Evolutionary conservation across 805 yeast genomes (phyloP).

Genomic region (Komagataella kurtzmanii): DNA sequence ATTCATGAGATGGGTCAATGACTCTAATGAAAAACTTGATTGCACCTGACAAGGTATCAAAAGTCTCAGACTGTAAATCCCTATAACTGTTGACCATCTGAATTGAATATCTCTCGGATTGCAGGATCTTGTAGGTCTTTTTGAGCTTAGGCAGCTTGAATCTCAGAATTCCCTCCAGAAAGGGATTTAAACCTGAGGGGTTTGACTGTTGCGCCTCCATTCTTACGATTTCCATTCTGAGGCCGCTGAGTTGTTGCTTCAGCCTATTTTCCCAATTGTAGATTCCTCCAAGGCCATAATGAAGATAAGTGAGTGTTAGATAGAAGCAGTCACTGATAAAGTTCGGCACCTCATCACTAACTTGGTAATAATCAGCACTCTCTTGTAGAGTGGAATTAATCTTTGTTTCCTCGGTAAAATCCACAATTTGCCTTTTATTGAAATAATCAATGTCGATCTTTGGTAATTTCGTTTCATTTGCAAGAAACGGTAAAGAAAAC

Average conservation of each 20-base stretch:
- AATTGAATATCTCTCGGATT: constrained; percentile 40
- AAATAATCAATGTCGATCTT: constrained; percentile 69
- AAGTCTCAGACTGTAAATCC: constrained; percentile 46
- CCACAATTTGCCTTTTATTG: constrained; percentile 38
- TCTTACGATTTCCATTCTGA: constrained; percentile 9
- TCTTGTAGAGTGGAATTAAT: constrained; percentile 65
- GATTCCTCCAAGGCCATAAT: constrained; percentile 84
- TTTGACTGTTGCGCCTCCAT: constrained; percentile 20
- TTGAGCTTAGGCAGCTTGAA: constrained; percentile 17
- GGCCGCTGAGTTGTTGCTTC: constrained; percentile 37
- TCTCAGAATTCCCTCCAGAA: constrained; percentile 14
- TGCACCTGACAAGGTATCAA: constrained; percentile 69
- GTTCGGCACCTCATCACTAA: constrained; percentile 31
- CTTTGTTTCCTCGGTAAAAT: constrained; percentile 71
- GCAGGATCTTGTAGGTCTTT: constrained; percentile 20
- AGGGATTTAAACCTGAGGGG: constrained; percentile 10
- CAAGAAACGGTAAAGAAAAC: constrained; percentile 72
- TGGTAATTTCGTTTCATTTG: constrained; percentile 55
- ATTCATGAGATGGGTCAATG: constrained; percentile 58
- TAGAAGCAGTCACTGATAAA: constrained; percentile 90
- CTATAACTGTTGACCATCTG: constrained; percentile 49
- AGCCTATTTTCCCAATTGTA: constrained; percentile 42
- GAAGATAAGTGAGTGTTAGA: constrained; percentile 62
- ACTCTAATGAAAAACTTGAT: constrained; percentile 57
- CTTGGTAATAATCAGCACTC: constrained; percentile 41